Evolutionary conservation across 140 eudicot genomes (phyloP), one percentile per base, ranked within the genome.

Genomic region (Erigeron philadelphicus): DNA sequence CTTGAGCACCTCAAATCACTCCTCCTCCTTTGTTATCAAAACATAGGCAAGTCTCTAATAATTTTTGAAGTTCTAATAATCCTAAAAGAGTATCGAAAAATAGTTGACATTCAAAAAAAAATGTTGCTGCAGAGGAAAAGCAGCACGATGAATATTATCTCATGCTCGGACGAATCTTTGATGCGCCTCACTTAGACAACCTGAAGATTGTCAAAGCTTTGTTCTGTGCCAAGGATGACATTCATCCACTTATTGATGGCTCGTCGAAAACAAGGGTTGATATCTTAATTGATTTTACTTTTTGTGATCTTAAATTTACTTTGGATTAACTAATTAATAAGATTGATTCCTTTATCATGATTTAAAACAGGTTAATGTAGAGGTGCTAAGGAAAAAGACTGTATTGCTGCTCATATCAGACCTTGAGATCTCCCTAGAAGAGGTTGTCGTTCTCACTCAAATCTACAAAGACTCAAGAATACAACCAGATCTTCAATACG

Each of bases 341-440:
- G 23, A 10, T 64, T 25, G 18, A 42, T 38, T 49, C 4, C 1
- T 44, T 8, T 45, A 67, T 68, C 38, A 50, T 45, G 35, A 63
- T 64, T 64, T 13, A 19, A 55, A 82, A 81, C 88, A 93, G 99
- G 90, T 75, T 65, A 80, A 73, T 3, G 74, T 89, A 40, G 95
- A 93, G 10, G 78, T 62, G 38, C 82, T 93, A 18, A 72, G 84
- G 61, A 86, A 87, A 77, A 85, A 87, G 76, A 80, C 77, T 0
- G 95, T 89, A 7, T 61, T 93, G 65, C 57, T 93, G 50, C 94
- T 93, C 50, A 79, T 93, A 75, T 93, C 99, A 25, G 97, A 89
- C 75, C 84, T 89, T 0, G 89, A 89, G 10, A 73, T 89, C 58
- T 60, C 85, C 46, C 72, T 55, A 6, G 95, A 89, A 69, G 95